Base-by-base conservation (phyloP, 106 monocot species). In the Allium cepa region DNA sequence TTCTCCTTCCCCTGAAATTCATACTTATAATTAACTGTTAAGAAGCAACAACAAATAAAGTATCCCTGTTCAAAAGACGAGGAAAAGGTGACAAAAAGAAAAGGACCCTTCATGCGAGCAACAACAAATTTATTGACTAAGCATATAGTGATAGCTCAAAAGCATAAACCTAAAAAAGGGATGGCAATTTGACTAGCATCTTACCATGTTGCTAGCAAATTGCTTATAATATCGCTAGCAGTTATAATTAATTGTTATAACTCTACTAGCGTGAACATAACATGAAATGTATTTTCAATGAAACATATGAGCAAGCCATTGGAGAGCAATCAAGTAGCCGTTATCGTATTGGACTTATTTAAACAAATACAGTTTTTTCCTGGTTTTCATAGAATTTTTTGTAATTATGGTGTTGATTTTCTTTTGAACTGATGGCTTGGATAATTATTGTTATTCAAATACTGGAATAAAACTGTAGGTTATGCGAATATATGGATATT, bases 1-100 rank as follows among this genome's bases (percentile, higher is more conserved):
- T 63, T 72, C 52, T 72, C 72, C 8, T 52, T 36, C 28, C 72
- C 72, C 72, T 72, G 51, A 28, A 28, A 63, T 62, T 50, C 10
- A 52, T 66, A 22, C 0, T 50, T 52, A 66, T 9, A 50, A 26
- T 10, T n/a, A 49, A 16, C 10, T 61, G 4, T 7, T 6, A 65
- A 10, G 50, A 7, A 17, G 11, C 9, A 63, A 14, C 2, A 69
- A 56, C 1, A 68, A 68, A 52, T 27, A 11, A 18, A 53, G 4
- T 46, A 46, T 49, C 11, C 36, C 11, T n/a, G 36, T 58, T 69
- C 45, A 57, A 47, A 15, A 16, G 15, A 53, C 17, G 45, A 56
- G 45, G 17, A 6, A n/a, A 57, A 11, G 4, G 45, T 17, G 11
- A 9, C 12, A 17, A 3, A 9, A 59, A 13, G n/a, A 11, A 15